phyloP scores from a whole-genome alignment of 306 rosid species.

The Hippophae tibetana region DNA sequence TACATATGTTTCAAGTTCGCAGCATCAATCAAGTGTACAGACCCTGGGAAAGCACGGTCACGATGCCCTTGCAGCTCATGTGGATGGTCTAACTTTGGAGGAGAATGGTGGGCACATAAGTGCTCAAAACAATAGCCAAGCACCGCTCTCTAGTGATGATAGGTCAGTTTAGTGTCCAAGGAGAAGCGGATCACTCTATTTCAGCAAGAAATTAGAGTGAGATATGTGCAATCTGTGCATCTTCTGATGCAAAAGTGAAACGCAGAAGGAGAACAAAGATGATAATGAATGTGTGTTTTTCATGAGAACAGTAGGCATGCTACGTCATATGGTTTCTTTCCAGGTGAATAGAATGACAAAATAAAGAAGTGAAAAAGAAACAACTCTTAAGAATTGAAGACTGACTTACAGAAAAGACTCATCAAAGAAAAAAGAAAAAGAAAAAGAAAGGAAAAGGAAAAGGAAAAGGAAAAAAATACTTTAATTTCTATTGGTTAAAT shows the following conservation, averaged over 20 bases:
- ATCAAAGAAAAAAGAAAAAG: constrained; percentile 5
- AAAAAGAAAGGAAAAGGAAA: constrained; percentile 18
- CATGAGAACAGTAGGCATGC: constrained; percentile 19
- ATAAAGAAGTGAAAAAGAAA: constrained; percentile 18
- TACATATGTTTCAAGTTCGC: constrained; percentile 17
- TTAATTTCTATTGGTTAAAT: constrained; percentile 22
- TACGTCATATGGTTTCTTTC: constrained; percentile 27
- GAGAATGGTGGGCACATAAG: constrained; percentile 6
- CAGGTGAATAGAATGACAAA: constrained; percentile 27
- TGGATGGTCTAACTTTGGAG: constrained; percentile 39
- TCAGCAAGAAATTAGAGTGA: constrained; percentile 43
- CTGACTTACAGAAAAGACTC: constrained; percentile 5
- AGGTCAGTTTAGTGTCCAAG: constrained; percentile 30
- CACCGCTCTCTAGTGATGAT: constrained; percentile 26
- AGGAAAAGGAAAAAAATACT: constrained; percentile 1
- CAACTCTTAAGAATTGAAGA: constrained; percentile 19
- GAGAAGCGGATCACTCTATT: constrained; percentile 27
- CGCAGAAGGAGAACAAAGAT: constrained; percentile 8
- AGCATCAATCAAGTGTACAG: constrained; percentile 8
- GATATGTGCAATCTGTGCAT: constrained; percentile 22
- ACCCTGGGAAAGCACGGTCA: constrained; percentile 26
- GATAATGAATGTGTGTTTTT: constrained; percentile 21
- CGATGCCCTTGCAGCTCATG: constrained; percentile 36
- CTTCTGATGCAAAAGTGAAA: not conserved
- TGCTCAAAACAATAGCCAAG: constrained; percentile 19